Evolutionary conservation across 352 stramenopile species (phyloP).

Genomic region (Pythium aphanidermatum): DNA sequence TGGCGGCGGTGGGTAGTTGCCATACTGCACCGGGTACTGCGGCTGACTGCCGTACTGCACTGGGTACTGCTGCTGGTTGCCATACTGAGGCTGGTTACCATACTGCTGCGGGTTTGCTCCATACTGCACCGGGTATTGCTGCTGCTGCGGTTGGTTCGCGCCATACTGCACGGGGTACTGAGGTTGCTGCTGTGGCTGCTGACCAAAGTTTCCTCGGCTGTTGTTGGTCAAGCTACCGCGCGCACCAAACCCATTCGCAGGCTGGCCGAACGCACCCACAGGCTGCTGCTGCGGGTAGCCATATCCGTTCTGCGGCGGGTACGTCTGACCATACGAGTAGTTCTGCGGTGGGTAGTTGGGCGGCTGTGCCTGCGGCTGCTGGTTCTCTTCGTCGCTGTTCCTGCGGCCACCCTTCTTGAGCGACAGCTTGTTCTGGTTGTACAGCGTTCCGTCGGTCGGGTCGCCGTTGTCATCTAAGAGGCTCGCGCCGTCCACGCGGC

Average conservation of each 20-base stretch:
- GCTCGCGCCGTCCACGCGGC: slow-evolving; percentile 76
- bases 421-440: slow-evolving; percentile 42
- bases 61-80: slow-evolving; percentile 48
- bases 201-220: slow-evolving; percentile 17
- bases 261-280: slow-evolving; percentile 7
- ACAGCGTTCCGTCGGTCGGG: slow-evolving; percentile 62
- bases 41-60: slow-evolving; percentile 26
- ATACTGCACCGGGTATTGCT: slow-evolving; percentile 15
- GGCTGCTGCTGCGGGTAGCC: slow-evolving; percentile 14
- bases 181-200: slow-evolving; percentile 5
- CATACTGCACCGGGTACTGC: slow-evolving; percentile 46
- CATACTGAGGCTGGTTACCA: slow-evolving; percentile 19
- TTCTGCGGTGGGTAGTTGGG: slow-evolving; percentile 26
- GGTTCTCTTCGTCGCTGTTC: slow-evolving; percentile 56
- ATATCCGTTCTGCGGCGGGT: slow-evolving; percentile 25
- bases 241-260: slow-evolving; percentile 1
- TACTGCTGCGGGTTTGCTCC: slow-evolving; percentile 24
- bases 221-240: slow-evolving; percentile 14
- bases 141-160: slow-evolving; percentile 7
- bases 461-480: slow-evolving; percentile 80
- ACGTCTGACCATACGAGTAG: slow-evolving; percentile 27
- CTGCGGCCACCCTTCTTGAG: slow-evolving; percentile 33
- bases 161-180: slow-evolving; percentile 15
- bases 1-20: slow-evolving; percentile 44
- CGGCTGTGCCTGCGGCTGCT: slow-evolving; percentile 5